Base-by-base conservation (phyloP, 208 protist species). In the Phytomonas francai region DNA sequence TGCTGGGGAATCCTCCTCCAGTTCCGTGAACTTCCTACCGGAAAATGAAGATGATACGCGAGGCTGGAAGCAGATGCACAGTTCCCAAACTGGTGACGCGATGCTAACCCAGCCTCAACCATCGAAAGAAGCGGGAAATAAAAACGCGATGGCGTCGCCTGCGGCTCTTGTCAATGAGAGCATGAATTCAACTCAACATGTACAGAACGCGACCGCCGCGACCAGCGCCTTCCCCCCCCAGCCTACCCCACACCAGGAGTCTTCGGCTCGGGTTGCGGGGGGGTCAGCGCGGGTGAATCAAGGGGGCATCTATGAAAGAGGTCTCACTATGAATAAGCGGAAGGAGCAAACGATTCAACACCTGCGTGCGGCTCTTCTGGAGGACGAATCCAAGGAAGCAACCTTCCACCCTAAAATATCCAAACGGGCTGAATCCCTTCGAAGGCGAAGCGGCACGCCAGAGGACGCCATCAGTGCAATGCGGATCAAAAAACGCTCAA, bases 381-480 rank as follows among this genome's bases (percentile, higher is more conserved):
- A 80, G 59, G 63, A 11, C 9, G 74, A 75, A 39, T 54, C 59
- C 36, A 56, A 77, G n/a, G 68, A 68, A 8, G 76, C 49, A 65
- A 78, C 87, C 8, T 89, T 89, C 69, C 61, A 66, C 49, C 81
- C 87, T 32, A 54, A 65, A 28, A 86, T 89, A 33, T 86, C 83
- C 0, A 64, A 73, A 19, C 49, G 73, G 31, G 73, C 60, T 2
- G 36, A 28, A 29, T 27, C 49, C 58, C 29, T 72, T 30, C 63
- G 54, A 65, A 60, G 67, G 64, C 19, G 25, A 3, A 57, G 42
- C 59, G 56, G 16, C 27, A 54, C 27, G 51, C 33, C 58, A 0
- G 67, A 33, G 6, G 65, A 69, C 60, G 67, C 19, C 22, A 63
- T 73, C 27, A 39, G 34, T 54, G 59, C 74, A 25, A 29, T 66